These are phyloP conservation scores for Musa itinerans DNA, from an alignment of 176 grass and related monocot genomes.

Conservation along the genomic window DNA sequence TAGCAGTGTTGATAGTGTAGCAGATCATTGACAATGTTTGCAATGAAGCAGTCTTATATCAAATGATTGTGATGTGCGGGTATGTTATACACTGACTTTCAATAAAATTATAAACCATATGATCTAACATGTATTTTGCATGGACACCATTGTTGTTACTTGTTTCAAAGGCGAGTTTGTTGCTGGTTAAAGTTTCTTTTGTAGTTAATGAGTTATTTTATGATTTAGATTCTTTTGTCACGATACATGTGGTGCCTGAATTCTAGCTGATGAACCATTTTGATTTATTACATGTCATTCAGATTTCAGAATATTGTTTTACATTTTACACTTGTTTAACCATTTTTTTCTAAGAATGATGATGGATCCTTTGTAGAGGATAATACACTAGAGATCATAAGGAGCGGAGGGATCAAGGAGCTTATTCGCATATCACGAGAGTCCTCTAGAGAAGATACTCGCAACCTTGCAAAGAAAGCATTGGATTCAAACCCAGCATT, in stretches of 20 bases:
- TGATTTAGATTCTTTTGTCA: no score
- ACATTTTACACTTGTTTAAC: constrained; percentile 5
- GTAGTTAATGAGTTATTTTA: no score
- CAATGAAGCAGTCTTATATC: no score
- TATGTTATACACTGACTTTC: no score
- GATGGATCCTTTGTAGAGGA: constrained; percentile 44
- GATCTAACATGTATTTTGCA: not conserved
- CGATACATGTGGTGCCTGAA: no score
- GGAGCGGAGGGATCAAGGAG: constrained; percentile 78
- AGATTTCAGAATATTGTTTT: not conserved
- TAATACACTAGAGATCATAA: constrained; percentile 62
- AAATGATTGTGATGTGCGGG: no score
- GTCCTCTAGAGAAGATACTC: constrained; percentile 60
- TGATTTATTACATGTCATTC: not conserved
- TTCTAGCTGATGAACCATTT: no score
- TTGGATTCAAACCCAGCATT: constrained; percentile 75
- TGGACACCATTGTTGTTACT: not conserved
- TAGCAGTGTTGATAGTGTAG: no score
- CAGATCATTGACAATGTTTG: no score
- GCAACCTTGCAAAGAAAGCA: constrained; percentile 69
- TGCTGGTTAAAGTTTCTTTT: no score
- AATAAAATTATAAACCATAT: no score
- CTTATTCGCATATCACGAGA: constrained; percentile 70
- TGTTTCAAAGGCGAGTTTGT: not conserved
- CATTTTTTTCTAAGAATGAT: not conserved